Base-by-base conservation (phyloP, 371 early-diverging fungal genomes). In the Nematocida sp. region DNA sequence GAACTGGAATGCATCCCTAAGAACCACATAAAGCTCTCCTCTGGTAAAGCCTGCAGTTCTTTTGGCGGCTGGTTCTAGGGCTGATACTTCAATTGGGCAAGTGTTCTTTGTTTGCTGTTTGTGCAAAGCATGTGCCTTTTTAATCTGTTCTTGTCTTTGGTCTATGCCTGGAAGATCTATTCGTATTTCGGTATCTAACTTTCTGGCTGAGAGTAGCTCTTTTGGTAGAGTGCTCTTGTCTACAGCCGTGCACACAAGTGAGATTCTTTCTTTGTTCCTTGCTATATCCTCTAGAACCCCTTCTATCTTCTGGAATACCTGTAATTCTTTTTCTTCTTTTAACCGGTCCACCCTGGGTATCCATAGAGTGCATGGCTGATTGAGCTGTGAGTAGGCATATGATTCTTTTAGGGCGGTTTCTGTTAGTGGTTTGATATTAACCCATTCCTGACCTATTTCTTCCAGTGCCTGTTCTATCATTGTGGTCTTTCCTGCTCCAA, bases 331-430 rank as follows among this genome's bases (percentile, higher is more conserved):
- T 2, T 4, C 7, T 49, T 60, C 55, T 48, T 70, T 61, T 27
- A 37, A 31, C 38, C 74, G 11, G 43, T 70, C 74, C 19, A 61
- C 2, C 2, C 74, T n/a, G 27, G 57, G 60, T 7, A 70, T 60
- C 74, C 74, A 70, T 15, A 70, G n/a, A 21, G 74, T 70, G 74
- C 74, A 70, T 9, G 74, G 74, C 74, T 70, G 60, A 35, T 70
- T 70, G 7, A 70, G 38, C 53, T 70, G 57, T 38, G 74, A 58
- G 46, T 70, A 70, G 49, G 46, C 74, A 55, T 57, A 70, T 29
- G 74, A 43, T 38, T 57, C 58, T 48, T 15, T 31, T 35, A 52
- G 32, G 13, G 58, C 32, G n/a, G 5, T 61, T 19, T 48, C 31
- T 29, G 23, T 47, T 7, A 38, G 43, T 31, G 46, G 46, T 23